Evolutionary conservation across 2,329 filamentous ascomycete species (phyloP).

Genomic region (Truncatella angustata): DNA sequence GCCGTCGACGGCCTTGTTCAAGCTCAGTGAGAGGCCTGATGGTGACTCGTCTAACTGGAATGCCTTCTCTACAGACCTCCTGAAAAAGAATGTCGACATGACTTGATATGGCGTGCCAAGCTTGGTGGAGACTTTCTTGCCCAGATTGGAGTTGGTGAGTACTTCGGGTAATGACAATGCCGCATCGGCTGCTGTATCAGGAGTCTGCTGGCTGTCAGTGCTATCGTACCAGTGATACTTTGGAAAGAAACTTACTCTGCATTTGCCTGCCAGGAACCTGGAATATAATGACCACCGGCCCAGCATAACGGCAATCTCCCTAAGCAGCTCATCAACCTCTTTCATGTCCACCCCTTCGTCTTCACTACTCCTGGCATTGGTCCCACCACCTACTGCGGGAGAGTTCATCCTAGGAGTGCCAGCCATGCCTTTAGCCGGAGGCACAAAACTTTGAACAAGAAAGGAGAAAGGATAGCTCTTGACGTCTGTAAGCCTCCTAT

Average conservation of each 20-base stretch:
- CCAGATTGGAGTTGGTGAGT: constrained; percentile 74
- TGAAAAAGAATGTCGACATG: constrained; percentile 96
- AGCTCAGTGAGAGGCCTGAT: constrained; percentile 72
- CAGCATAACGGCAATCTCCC: constrained; percentile 88
- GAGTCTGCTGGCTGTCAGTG: constrained; percentile 44
- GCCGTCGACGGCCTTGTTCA: constrained; percentile 67
- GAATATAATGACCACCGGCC: constrained; percentile 91
- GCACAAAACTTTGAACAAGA: constrained; percentile 88
- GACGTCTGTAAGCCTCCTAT: constrained; percentile 86
- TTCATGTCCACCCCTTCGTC: constrained; percentile 97
- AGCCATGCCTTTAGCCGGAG: constrained; percentile 59
- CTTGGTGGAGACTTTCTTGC: constrained; percentile 72
- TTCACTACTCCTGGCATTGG: constrained; percentile 64
- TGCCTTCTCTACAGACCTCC: constrained; percentile 92
- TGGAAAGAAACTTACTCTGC: constrained; percentile 58
- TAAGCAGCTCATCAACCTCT: constrained; percentile 83
- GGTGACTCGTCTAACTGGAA: constrained; percentile 95
- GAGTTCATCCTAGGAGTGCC: constrained; percentile 72
- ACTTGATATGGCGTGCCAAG: constrained; percentile 80
- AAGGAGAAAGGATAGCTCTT: constrained; percentile 99
- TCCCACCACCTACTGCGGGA: constrained; percentile 61
- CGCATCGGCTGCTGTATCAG: constrained; percentile 48
- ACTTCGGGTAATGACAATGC: constrained; percentile 69
- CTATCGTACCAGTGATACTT: constrained; percentile 14
- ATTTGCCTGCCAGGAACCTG: constrained; percentile 84